A percentile compares a stretch with the other conserved stretches of the same genome.
phyloP scores from a whole-genome alignment of 768 basidiomycete species.

The Termitomyces sp. region DNA sequence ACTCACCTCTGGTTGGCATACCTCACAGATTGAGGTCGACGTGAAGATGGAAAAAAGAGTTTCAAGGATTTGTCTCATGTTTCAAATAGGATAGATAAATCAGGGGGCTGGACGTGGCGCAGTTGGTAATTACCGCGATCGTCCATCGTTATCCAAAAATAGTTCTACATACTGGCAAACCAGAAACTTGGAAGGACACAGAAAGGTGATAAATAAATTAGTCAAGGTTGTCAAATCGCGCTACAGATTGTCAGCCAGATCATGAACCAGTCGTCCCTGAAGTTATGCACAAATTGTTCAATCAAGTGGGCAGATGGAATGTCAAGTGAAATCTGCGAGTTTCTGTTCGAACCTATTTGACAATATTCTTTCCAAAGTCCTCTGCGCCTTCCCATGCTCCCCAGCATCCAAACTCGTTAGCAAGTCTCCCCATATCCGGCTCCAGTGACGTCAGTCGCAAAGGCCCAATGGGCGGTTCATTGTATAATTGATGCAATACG shows the following conservation, averaged over 20 bases:
- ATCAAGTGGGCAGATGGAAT: not conserved
- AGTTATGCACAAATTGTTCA: too few species aligned
- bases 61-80: not conserved
- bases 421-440: conserved; percentile 30
- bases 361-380: conserved; percentile 21
- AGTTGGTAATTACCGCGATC: too few species aligned
- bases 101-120: not conserved
- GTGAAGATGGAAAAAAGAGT: not conserved
- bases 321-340: not conserved
- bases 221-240: not conserved
- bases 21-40: not conserved
- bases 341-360: not conserved
- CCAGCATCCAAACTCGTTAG: conserved; percentile 43
- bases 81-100: not conserved
- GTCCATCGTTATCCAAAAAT: too few species aligned
- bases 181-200: too few species aligned
- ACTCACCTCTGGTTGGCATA: not conserved
- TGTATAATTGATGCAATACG: conserved; percentile 30
- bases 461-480: conserved; percentile 33
- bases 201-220: not conserved
- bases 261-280: not conserved
- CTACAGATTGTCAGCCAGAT: not conserved
- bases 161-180: too few species aligned
- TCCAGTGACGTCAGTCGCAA: conserved; percentile 29
- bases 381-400: conserved; percentile 39